Base-by-base conservation (phyloP, 2,329 filamentous ascomycete genomes). In the Colletotrichum musae region DNA sequence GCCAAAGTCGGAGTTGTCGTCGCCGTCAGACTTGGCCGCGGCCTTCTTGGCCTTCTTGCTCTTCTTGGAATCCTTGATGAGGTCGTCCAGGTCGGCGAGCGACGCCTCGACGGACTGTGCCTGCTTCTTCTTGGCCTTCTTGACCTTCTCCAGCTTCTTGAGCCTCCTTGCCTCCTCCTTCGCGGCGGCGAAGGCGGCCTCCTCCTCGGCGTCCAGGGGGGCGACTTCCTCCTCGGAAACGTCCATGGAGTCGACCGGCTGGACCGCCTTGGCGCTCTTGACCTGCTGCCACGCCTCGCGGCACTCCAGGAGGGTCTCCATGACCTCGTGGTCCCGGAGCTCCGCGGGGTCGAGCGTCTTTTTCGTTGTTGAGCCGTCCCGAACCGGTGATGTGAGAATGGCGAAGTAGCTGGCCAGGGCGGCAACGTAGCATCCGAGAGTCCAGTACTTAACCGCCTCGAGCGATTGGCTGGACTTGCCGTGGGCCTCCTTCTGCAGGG, bases 351-450 rank as follows among this genome's bases (percentile, higher is more conserved):
- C 87, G 72, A 97, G 81, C 0, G 93, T 87, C 68, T 90, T 86
- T 13, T 82, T 80, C 0, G 83, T 80, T 7, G 85, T 86, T 43
- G 85, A 81, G 1, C 84, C 82, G 68, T 91, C 89, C 58, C 91
- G 86, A 2, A 91, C 87, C 1, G 94, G 91, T 0, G 94, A 97
- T 12, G 94, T 94, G n/a, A 99, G 83, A 43, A 98, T 88, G 45
- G 95, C 93, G 79, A 99, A 97, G 80, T 99, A 99, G 89, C 97
- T 95, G 57, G 93, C 92, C 73, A 99, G 85, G 1, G 94, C 88
- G 51, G 93, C 94, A 26, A 98, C 85, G 77, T 99, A 98, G 69
- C 94, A 93, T 5, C 93, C 92, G 47, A 97, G 85, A 12, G 95
- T 90, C 79, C 94, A 91, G 77, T 93, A 91, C 78, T 95, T 96